Evolutionary conservation across 2,329 filamentous ascomycete genomes (phyloP).

Genomic region (Penicillium aurantiogriseum): DNA sequence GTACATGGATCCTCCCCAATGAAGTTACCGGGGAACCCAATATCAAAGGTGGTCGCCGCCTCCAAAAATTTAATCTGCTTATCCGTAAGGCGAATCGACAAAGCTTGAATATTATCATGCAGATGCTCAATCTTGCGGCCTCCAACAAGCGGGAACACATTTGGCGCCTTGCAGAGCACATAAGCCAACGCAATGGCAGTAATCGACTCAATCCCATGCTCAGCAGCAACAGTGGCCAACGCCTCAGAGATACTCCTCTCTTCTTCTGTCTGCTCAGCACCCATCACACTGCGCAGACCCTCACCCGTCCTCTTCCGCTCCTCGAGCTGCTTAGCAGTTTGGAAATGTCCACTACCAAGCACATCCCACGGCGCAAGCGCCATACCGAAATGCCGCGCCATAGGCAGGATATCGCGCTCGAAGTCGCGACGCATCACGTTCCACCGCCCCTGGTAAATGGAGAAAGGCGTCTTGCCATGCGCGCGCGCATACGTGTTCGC

Average conservation of each 20-base stretch:
- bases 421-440: slow-evolving; percentile 41
- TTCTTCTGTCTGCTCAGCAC: slow-evolving; percentile 45
- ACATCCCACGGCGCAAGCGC: slow-evolving; percentile 60
- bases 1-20: slow-evolving; percentile 39
- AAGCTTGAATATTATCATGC: slow-evolving; percentile 28
- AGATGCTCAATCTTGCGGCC: slow-evolving; percentile 69
- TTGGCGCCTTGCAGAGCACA: slow-evolving; percentile 68
- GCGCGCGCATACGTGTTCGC: slow-evolving; percentile 43
- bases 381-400: slow-evolving; percentile 45
- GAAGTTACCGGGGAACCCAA: slow-evolving; percentile 66
- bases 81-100: slow-evolving; percentile 48
- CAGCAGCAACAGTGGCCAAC: slow-evolving; percentile 59
- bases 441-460: slow-evolving; percentile 43
- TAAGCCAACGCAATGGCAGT: slow-evolving; percentile 70
- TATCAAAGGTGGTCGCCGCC: slow-evolving; percentile 58
- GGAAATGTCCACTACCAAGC: slow-evolving; percentile 54
- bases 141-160: slow-evolving; percentile 73
- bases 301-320: slow-evolving; percentile 46
- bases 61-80: slow-evolving; percentile 69
- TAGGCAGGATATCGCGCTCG: slow-evolving; percentile 45
- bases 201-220: slow-evolving; percentile 56
- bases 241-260: slow-evolving; percentile 55
- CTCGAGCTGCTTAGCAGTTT: slow-evolving; percentile 49
- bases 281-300: slow-evolving; percentile 34
- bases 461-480: slow-evolving; percentile 42